phyloP scores from a whole-genome alignment of 2,329 filamentous ascomycete species.

The Kalaharituber pfeilii region DNA sequence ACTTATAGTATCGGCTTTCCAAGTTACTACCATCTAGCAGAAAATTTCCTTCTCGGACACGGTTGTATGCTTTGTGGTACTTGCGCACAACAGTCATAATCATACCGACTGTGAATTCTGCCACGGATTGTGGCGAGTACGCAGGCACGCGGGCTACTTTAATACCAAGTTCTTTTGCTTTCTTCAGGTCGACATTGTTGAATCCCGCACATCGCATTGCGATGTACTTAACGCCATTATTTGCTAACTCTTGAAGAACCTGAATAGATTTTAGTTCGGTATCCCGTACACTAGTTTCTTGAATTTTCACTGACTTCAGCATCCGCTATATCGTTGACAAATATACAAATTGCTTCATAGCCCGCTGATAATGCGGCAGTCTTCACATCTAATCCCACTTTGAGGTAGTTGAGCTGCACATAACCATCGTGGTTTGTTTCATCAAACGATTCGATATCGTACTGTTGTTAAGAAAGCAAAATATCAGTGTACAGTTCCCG shows the following conservation, averaged over 20 bases:
- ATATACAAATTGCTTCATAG: slow-evolving; percentile 45
- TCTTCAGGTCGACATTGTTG: slow-evolving; percentile 47
- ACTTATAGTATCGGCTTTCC: background rate
- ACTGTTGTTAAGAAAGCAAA: slow-evolving; percentile 6
- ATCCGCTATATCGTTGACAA: slow-evolving; percentile 47
- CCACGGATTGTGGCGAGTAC: slow-evolving; percentile 52
- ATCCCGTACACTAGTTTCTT: background rate
- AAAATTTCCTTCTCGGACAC: slow-evolving; percentile 52
- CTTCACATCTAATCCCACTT: slow-evolving; percentile 38
- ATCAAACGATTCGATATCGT: slow-evolving; percentile 28
- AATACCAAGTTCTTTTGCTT: slow-evolving; percentile 38
- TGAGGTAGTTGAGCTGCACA: slow-evolving; percentile 40
- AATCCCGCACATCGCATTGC: slow-evolving; percentile 50
- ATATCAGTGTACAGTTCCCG: background rate
- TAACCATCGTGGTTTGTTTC: slow-evolving; percentile 24
- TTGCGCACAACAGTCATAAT: slow-evolving; percentile 50
- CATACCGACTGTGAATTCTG: slow-evolving; percentile 51
- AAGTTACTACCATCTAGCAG: slow-evolving; percentile 34
- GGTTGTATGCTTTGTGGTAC: slow-evolving; percentile 50
- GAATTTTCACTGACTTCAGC: slow-evolving; percentile 27
- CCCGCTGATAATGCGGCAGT: slow-evolving; percentile 39
- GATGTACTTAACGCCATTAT: slow-evolving; percentile 34
- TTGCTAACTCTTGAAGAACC: slow-evolving; percentile 33
- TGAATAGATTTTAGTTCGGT: background rate
- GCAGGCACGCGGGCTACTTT: slow-evolving; percentile 49